Base-by-base conservation (phyloP, 208 protist genomes). In the Lotmaria passim region DNA sequence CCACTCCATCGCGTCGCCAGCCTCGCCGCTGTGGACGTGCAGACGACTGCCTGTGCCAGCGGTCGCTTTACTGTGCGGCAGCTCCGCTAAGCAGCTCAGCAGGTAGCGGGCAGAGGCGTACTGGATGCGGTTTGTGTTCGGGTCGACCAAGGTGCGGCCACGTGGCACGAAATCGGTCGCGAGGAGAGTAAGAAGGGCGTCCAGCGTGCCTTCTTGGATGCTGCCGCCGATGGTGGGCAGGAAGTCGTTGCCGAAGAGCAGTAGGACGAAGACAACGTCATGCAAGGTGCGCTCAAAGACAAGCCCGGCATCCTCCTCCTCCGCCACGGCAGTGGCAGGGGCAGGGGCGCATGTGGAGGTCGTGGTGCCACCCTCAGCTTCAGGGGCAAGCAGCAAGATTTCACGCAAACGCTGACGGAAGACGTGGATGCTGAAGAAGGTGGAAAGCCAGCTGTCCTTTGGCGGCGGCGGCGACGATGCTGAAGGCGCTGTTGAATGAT, bases 161-260 rank as follows among this genome's bases (percentile, higher is more conserved):
- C 91, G 88, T 1, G 88, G 86, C 64, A 96, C 82, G 56, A 96
- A 94, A 63, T 96, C 83, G 6, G 79, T 84, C n/a, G 85, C 79
- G 26, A 96, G 82, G 3, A 94, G 72, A 41, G 69, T 64, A 12
- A 98, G 76, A 1, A 99, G 74, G 26, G 78, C 72, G 70, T 99
- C 98, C 12, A 99, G 78, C 21, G 94, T 97, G 60, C 95, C 94
- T 51, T 98, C 89, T 51, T 90, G 75, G 47, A 99, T 99, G 58
- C 85, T 85, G 23, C 98, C 91, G 7, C 99, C 81, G 24, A 93
- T 77, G 5, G 98, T 95, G 4, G 98, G 98, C 33, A 99, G 78
- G 72, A 99, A 99, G 81, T 99, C 98, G 81, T 99, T 99, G 30
- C 98, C 98, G 67, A 98, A 97, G 63, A 99, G 94, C 53, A 99